Evolutionary conservation across 306 rosid genomes (phyloP).

Genomic region (Senna tora): DNA sequence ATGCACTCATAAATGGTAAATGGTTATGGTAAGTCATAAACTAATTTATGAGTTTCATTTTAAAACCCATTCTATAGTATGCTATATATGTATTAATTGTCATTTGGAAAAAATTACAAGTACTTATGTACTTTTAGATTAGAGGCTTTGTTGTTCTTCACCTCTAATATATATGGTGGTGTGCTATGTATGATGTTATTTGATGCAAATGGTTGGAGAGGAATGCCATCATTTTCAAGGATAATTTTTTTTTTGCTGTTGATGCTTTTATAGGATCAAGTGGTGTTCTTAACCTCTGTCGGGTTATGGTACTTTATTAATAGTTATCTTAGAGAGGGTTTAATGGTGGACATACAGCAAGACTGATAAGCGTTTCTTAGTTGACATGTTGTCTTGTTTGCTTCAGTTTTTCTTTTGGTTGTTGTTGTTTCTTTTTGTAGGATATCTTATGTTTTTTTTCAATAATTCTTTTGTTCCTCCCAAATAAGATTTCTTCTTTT

Average conservation of each 20-base stretch:
- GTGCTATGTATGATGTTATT: background rate
- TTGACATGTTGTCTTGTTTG: background rate
- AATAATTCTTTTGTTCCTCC: background rate
- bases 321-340: conserved; percentile 4
- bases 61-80: conserved; percentile 28
- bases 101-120: background rate
- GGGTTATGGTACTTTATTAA: background rate
- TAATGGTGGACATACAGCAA: background rate
- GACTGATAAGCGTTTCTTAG: background rate
- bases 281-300: background rate
- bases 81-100: conserved; percentile 10
- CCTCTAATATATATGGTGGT: conserved; percentile 11
- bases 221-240: background rate
- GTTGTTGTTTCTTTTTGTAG: background rate
- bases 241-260: background rate
- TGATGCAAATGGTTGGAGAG: conserved; percentile 1
- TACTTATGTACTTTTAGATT: background rate
- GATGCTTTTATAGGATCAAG: background rate
- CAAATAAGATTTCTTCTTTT: background rate
- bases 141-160: conserved; percentile 28
- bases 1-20: conserved; percentile 83
- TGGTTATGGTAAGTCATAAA: conserved; percentile 85
- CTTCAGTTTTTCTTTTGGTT: no score
- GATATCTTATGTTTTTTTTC: background rate
- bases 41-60: conserved; percentile 25